Conservation (phyloP, 108 stramenopile genomes). For the Schizochytrium sp. region DNA sequence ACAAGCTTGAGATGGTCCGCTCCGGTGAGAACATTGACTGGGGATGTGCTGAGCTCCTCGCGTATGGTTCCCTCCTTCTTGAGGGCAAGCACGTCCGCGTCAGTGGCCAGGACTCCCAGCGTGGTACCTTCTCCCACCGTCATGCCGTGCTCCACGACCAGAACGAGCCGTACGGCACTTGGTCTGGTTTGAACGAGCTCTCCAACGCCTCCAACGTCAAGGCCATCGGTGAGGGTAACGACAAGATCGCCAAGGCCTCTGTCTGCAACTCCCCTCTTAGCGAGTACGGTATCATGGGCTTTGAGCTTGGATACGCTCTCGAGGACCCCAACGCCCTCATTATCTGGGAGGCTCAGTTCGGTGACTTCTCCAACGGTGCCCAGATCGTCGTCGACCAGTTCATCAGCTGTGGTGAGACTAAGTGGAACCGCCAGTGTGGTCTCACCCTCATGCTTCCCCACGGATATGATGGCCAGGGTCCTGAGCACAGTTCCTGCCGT, state of each 20-base stretch:
- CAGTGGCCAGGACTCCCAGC: conserved; percentile 97
- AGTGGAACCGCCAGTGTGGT: conserved; percentile 97
- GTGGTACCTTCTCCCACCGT: conserved; percentile 95
- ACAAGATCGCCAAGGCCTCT: conserved; percentile 79
- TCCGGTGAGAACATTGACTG: conserved; percentile 94
- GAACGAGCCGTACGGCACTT: conserved; percentile 34
- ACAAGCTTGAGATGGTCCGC: conserved; percentile 84
- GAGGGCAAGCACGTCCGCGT: conserved; percentile 98
- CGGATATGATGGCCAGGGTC: conserved; percentile 98
- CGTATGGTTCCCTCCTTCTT: conserved; percentile 91
- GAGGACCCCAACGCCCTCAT: conserved; percentile 96
- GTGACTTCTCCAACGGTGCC: conserved; percentile 98
- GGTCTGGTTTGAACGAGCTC: conserved; percentile 32
- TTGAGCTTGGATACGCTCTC: conserved; percentile 95
- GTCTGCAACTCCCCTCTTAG: conserved; percentile 93
- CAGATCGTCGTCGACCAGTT: conserved; percentile 99
- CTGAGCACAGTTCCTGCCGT: conserved; percentile 97
- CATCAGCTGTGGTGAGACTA: conserved; percentile 96
- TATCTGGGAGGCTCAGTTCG: conserved; percentile 99
- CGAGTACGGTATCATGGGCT: conserved; percentile 98
- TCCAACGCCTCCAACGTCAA: conserved; percentile 68
- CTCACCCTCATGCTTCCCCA: conserved; percentile 94
- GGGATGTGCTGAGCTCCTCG: conserved; percentile 98
- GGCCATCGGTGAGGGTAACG: conserved; percentile 85
- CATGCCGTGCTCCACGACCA: conserved; percentile 96